phyloP scores from a whole-genome alignment of 164 flowering plant species.

The Euptelea pleiosperma region DNA sequence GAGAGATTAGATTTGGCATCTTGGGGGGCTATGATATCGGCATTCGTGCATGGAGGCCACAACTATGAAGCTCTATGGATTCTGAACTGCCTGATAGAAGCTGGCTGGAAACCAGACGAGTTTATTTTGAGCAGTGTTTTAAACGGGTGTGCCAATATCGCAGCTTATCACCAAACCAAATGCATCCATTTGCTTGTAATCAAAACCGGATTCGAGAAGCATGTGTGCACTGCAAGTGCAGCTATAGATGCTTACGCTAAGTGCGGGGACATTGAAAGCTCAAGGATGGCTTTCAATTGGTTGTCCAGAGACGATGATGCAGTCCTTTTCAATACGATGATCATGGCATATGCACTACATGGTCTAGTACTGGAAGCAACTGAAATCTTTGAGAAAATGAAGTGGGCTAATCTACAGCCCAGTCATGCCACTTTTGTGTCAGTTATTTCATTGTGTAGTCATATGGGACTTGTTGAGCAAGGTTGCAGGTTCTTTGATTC shows the following conservation, averaged over 20 bases:
- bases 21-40: slow-evolving; percentile 50
- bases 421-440: slow-evolving; percentile 51
- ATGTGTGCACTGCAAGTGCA: slow-evolving; percentile 40
- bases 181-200: slow-evolving; percentile 37
- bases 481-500: slow-evolving; percentile 38
- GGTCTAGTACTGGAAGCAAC: slow-evolving; percentile 43
- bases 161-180: slow-evolving; percentile 33
- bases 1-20: slow-evolving; percentile 32
- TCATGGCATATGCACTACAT: slow-evolving; percentile 53
- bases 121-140: slow-evolving; percentile 45
- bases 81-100: slow-evolving; percentile 26
- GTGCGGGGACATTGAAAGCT: slow-evolving; percentile 48
- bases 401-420: slow-evolving; percentile 37
- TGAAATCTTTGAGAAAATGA: slow-evolving; percentile 36
- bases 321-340: slow-evolving; percentile 44
- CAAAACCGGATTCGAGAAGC: slow-evolving; percentile 38
- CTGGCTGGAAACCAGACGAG: slow-evolving; percentile 48
- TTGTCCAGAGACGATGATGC: slow-evolving; percentile 24
- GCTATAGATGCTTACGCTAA: slow-evolving; percentile 57
- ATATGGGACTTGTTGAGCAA: slow-evolving; percentile 41
- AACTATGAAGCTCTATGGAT: slow-evolving; percentile 31
- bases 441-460: slow-evolving; percentile 47
- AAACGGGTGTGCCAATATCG: slow-evolving; percentile 34
- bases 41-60: slow-evolving; percentile 34
- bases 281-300: slow-evolving; percentile 32